Conservation (phyloP, 192 early-diverging fungal species). For the Polychytrium aggregatum region DNA sequence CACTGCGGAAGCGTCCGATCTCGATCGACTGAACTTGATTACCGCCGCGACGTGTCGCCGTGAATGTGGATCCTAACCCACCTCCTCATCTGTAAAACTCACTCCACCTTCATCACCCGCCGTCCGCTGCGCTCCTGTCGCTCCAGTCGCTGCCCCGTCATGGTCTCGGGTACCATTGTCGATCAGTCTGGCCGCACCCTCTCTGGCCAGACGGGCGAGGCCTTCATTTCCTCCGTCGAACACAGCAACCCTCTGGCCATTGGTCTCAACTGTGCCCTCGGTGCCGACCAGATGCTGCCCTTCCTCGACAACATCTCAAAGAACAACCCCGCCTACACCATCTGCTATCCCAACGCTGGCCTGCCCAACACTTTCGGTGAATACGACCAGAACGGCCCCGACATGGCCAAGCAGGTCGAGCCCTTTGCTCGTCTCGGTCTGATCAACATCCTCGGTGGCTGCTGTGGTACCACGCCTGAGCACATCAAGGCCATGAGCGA, state of each 20-base stretch:
- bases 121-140: too few relatives aligned
- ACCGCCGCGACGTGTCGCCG: too few relatives aligned
- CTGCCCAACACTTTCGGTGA: constrained; percentile 95
- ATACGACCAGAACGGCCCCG: constrained; percentile 80
- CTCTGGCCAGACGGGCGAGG: constrained; percentile 94
- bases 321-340: constrained; percentile 63
- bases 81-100: too few relatives aligned
- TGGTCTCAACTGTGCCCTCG: constrained; percentile 57
- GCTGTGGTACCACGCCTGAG: constrained; percentile 91
- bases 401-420: constrained; percentile 75
- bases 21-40: too few relatives aligned
- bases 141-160: constrained; percentile 16
- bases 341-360: constrained; percentile 96
- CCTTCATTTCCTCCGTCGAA: constrained; percentile 75
- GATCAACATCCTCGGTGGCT: constrained; percentile 91
- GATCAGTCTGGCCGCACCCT: constrained; percentile 93
- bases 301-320: constrained; percentile 85
- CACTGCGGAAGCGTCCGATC: too few relatives aligned
- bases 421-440: constrained; percentile 88
- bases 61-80: too few relatives aligned
- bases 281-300: constrained; percentile 87
- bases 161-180: constrained; percentile 77
- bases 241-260: constrained; percentile 78
- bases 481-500: constrained; percentile 84
- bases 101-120: too few relatives aligned